Evolutionary conservation across 2,329 filamentous ascomycete genomes (phyloP).

Genomic region (Ophiostoma angusticollis): DNA sequence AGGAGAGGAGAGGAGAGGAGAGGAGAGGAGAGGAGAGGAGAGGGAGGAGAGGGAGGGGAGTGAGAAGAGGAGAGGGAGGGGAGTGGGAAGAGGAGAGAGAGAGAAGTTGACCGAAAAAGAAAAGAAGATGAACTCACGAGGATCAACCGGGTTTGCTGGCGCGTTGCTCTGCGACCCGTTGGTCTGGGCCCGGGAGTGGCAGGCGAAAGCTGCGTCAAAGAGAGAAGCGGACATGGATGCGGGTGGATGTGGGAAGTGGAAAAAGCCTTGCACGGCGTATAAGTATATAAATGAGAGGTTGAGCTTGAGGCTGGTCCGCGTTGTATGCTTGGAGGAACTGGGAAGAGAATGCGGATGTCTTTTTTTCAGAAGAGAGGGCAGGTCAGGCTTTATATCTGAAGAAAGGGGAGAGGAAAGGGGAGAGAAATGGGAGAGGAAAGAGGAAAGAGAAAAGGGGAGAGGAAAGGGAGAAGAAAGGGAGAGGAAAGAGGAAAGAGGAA

Average conservation of each 20-base stretch:
- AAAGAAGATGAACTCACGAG: constrained; percentile 2
- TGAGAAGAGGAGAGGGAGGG: background rate
- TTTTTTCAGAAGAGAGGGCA: too few species aligned
- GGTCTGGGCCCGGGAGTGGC: background rate
- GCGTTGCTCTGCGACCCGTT: constrained; percentile 1
- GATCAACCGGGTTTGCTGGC: constrained; percentile 2
- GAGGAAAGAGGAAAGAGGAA: background rate
- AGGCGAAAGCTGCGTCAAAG: background rate
- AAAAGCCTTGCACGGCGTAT: too few species aligned
- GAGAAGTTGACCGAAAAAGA: background rate
- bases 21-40: background rate
- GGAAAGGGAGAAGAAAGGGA: too few species aligned
- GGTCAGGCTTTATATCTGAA: too few species aligned
- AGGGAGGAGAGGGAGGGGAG: background rate
- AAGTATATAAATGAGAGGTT: too few species aligned
- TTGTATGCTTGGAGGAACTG: too few species aligned
- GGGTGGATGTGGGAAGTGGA: too few species aligned
- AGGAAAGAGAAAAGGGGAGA: too few species aligned
- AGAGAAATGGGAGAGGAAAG: too few species aligned
- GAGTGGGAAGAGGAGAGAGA: background rate
- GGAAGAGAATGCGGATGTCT: too few species aligned
- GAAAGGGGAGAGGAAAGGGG: too few species aligned
- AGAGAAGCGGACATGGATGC: background rate
- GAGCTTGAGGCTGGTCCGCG: too few species aligned
- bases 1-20: constrained; percentile 5